Evolutionary conservation across 2,329 filamentous ascomycete species (phyloP).

Genomic region (Colletotrichum theobromicola): DNA sequence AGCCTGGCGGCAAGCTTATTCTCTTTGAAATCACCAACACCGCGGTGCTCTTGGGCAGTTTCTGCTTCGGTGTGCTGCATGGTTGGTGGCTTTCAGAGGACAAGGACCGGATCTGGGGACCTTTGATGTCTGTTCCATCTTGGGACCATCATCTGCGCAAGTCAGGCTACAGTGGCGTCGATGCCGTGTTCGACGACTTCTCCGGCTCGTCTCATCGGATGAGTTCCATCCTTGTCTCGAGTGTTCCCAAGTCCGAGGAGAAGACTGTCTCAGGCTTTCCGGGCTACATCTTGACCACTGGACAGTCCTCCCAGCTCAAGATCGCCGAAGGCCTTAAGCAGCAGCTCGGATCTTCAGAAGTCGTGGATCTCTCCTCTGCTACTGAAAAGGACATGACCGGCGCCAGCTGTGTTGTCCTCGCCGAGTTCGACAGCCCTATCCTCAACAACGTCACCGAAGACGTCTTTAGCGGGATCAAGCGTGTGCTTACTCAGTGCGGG

Average conservation of each 20-base stretch:
- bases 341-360: neutral
- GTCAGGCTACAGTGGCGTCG: slow-evolving; percentile 25
- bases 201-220: slow-evolving; percentile 16
- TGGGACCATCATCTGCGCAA: slow-evolving; percentile 25
- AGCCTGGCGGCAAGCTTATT: slow-evolving; percentile 34
- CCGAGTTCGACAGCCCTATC: slow-evolving; percentile 24
- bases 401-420: slow-evolving; percentile 26
- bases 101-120: slow-evolving; percentile 26
- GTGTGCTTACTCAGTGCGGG: slow-evolving; percentile 23
- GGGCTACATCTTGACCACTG: neutral
- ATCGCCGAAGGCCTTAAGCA: neutral
- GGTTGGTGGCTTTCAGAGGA: slow-evolving; percentile 38
- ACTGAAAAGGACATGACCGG: slow-evolving; percentile 3
- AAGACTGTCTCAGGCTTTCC: neutral
- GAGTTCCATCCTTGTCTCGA: slow-evolving; percentile 26
- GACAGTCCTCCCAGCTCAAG: neutral
- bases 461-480: slow-evolving; percentile 23
- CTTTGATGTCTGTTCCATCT: slow-evolving; percentile 26
- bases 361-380: neutral
- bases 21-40: slow-evolving; percentile 32
- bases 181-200: slow-evolving; percentile 29
- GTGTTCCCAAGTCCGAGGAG: slow-evolving; percentile 5
- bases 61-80: slow-evolving; percentile 32
- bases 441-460: slow-evolving; percentile 23
- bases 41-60: slow-evolving; percentile 15